These are phyloP conservation scores for Saururus chinensis DNA, from an alignment of 164 flowering plant species.

Conservation along the genomic window DNA sequence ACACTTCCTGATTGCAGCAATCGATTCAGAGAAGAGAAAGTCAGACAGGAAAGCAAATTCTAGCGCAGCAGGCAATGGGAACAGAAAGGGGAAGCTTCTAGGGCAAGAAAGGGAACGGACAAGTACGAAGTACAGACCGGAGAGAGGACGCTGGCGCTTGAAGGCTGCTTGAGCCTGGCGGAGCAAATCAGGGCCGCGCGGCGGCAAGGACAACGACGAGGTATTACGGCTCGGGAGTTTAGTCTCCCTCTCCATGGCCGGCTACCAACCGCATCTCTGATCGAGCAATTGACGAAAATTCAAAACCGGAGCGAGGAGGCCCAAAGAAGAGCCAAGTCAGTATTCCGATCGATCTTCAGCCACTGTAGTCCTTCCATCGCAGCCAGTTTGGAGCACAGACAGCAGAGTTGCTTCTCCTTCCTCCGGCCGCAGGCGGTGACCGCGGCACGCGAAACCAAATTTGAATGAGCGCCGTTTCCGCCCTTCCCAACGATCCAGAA, in stretches of 20 bases:
- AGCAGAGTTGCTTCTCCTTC: too few relatives aligned
- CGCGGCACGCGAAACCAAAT: too few relatives aligned
- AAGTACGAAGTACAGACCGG: slow-evolving; percentile 12
- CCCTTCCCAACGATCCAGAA: too few relatives aligned
- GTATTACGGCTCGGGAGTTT: slow-evolving; percentile 33
- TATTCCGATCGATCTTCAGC: too few relatives aligned
- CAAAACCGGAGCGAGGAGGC: neutral
- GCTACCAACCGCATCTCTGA: slow-evolving; percentile 46
- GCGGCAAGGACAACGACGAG: slow-evolving; percentile 21
- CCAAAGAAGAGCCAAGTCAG: neutral
- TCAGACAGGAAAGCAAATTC: neutral
- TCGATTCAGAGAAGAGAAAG: neutral
- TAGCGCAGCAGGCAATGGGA: slow-evolving; percentile 1
- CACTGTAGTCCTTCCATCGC: too few relatives aligned
- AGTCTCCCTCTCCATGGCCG: slow-evolving; percentile 65
- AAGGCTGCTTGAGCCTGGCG: slow-evolving; percentile 75
- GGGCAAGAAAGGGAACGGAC: neutral
- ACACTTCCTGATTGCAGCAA: slow-evolving; percentile 28
- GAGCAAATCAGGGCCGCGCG: slow-evolving; percentile 30
- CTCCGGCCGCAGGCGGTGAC: too few relatives aligned
- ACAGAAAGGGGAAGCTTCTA: neutral
- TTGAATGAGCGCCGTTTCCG: too few relatives aligned
- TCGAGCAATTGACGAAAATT: neutral
- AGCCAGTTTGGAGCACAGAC: too few relatives aligned
- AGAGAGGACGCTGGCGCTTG: slow-evolving; percentile 77